Percentiles rank a stretch among this genome's conserved stretches.
These are phyloP conservation scores for Monilinia polystroma DNA, from an alignment of 2,329 filamentous ascomycete genomes.

Conservation along the genomic window DNA sequence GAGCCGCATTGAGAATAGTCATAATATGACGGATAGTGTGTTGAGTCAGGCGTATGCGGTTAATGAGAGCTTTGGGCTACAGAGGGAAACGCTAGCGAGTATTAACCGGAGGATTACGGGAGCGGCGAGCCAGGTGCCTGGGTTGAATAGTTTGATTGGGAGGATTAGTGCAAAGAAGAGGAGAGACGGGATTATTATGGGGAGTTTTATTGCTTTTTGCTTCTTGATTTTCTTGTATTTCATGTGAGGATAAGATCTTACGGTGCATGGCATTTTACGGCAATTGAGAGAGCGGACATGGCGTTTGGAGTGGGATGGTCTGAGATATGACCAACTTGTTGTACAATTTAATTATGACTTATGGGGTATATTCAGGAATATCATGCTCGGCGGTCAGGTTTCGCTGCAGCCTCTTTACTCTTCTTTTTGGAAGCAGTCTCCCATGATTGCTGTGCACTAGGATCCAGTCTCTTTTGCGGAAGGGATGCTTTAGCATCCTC, in stretches of 20 bases:
- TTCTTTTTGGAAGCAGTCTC: slow-evolving; percentile 7
- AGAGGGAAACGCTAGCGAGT: slow-evolving; percentile 82
- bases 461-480: background rate
- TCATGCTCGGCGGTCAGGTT: slow-evolving; percentile 28
- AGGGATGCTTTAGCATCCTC: slow-evolving; percentile 46
- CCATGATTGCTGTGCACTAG: background rate
- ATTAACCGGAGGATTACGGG: slow-evolving; percentile 89
- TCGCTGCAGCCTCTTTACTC: background rate
- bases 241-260: slow-evolving; percentile 48
- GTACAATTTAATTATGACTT: slow-evolving; percentile 36
- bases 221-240: slow-evolving; percentile 84
- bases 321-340: slow-evolving; percentile 28
- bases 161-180: slow-evolving; percentile 94
- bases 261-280: slow-evolving; percentile 25
- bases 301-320: slow-evolving; percentile 19
- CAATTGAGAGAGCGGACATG: slow-evolving; percentile 26
- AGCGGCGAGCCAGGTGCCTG: slow-evolving; percentile 87
- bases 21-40: slow-evolving; percentile 85
- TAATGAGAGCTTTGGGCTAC: slow-evolving; percentile 83
- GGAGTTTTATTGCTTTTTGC: slow-evolving; percentile 86
- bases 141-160: slow-evolving; percentile 86
- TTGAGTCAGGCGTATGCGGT: slow-evolving; percentile 95
- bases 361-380: slow-evolving; percentile 30
- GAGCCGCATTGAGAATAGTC: slow-evolving; percentile 79
- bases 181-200: slow-evolving; percentile 91